These are phyloP conservation scores for Ulvella scutata DNA, from an alignment of 139 green algal genomes.

Conservation along the genomic window DNA sequence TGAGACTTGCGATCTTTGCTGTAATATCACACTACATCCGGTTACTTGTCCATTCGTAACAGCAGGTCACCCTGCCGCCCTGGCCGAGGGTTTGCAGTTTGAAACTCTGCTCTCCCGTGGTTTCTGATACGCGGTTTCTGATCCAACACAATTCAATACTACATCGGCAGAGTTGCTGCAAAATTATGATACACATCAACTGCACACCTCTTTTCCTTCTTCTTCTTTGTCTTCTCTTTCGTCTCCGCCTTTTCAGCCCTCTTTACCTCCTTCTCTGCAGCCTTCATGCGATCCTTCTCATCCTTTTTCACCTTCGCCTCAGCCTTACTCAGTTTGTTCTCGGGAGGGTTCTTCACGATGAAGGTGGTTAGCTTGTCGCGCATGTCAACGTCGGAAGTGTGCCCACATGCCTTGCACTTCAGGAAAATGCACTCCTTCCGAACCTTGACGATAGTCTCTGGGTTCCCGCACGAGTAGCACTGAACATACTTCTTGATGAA, in stretches of 20 bases:
- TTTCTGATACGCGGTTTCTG: not conserved
- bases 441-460: constrained; percentile 90
- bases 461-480: constrained; percentile 95
- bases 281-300: constrained; percentile 77
- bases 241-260: constrained; percentile 46
- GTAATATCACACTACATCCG: too few relatives aligned
- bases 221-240: constrained; percentile 47
- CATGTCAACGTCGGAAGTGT: constrained; percentile 79
- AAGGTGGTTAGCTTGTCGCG: constrained; percentile 95
- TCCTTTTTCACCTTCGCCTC: constrained; percentile 82
- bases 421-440: constrained; percentile 76
- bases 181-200: constrained; percentile 24
- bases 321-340: constrained; percentile 75
- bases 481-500: constrained; percentile 99
- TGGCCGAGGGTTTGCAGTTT: too few relatives aligned
- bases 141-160: not conserved
- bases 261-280: constrained; percentile 28
- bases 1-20: too few relatives aligned
- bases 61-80: too few relatives aligned
- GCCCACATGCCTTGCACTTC: constrained; percentile 87
- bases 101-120: too few relatives aligned
- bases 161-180: not conserved
- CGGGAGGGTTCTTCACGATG: constrained; percentile 97
- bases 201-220: constrained; percentile 40
- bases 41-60: too few relatives aligned